These are phyloP conservation scores for Lepiota venenata DNA, from an alignment of 768 basidiomycete species.

Conservation along the genomic window DNA sequence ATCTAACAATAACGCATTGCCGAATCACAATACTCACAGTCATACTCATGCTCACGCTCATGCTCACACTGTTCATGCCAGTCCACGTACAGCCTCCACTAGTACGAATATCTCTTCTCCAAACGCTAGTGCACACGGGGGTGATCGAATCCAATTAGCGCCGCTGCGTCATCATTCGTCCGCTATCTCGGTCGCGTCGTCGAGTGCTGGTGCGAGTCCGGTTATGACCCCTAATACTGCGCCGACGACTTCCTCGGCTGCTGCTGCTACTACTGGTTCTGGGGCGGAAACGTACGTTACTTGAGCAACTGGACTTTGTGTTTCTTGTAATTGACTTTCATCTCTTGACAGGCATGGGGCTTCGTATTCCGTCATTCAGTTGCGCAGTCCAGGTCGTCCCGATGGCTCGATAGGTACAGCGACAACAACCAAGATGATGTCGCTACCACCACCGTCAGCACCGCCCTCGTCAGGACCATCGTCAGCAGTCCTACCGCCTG, in stretches of 20 bases:
- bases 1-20: slow-evolving; percentile 5
- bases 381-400: slow-evolving; percentile 29
- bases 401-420: slow-evolving; percentile 7
- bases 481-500: background rate
- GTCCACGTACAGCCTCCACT: slow-evolving; percentile 9
- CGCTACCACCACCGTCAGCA: too few species aligned
- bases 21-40: slow-evolving; percentile 11
- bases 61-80: background rate
- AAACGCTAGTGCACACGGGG: slow-evolving; percentile 12
- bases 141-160: slow-evolving; percentile 53
- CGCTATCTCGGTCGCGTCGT: background rate
- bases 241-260: slow-evolving; percentile 10
- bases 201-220: slow-evolving; percentile 11
- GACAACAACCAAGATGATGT: slow-evolving; percentile 15
- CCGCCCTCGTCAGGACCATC: too few species aligned
- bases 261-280: background rate
- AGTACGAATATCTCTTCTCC: slow-evolving; percentile 9
- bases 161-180: slow-evolving; percentile 36
- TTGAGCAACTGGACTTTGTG: background rate
- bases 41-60: slow-evolving; percentile 4
- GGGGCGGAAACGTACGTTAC: background rate
- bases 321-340: background rate
- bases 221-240: slow-evolving; percentile 10
- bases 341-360: background rate
- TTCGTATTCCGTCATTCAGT: slow-evolving; percentile 27